Evolutionary conservation across 1,284 basidiomycete species (phyloP).

Genomic region (Moesziomyces sp.): DNA sequence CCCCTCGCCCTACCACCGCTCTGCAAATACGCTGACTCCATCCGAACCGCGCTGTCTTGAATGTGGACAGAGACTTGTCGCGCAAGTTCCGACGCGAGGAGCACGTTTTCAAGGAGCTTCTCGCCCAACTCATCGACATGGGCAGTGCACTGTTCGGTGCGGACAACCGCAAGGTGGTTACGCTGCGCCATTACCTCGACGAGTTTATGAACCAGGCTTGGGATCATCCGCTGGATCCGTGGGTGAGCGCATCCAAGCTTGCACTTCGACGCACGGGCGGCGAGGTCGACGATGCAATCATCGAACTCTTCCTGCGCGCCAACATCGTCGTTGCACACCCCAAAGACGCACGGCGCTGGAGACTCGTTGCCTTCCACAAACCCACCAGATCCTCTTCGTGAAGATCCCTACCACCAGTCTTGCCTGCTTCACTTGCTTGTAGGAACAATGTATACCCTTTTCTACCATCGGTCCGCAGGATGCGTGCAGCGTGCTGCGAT

Average conservation of each 20-base stretch:
- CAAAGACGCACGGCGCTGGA: conserved; percentile 36
- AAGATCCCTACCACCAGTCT: neutral
- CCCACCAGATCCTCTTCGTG: conserved; percentile 7
- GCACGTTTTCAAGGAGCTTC: conserved; percentile 18
- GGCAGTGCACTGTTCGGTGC: conserved; percentile 20
- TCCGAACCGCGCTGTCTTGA: neutral
- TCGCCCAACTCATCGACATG: conserved; percentile 38
- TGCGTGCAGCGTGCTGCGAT: neutral
- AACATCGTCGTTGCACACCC: conserved; percentile 39
- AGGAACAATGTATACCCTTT: conserved; percentile 8
- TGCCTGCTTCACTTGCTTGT: neutral
- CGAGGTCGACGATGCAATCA: conserved; percentile 49
- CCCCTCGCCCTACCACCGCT: neutral
- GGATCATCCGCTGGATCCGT: conserved; percentile 44
- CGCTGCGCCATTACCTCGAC: conserved; percentile 38
- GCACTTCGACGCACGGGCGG: conserved; percentile 22
- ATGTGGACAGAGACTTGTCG: conserved; percentile 18
- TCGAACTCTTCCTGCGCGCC: conserved; percentile 39
- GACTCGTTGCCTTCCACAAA: conserved; percentile 38
- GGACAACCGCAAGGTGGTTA: conserved; percentile 24
- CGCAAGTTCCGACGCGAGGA: conserved; percentile 24
- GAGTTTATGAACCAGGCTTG: conserved; percentile 46
- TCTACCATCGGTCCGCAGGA: neutral
- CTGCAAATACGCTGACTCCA: neutral
- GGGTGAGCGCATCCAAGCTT: conserved; percentile 26